phyloP scores from a whole-genome alignment of 2,329 filamentous ascomycete species.

The Stemphylium lycopersici region DNA sequence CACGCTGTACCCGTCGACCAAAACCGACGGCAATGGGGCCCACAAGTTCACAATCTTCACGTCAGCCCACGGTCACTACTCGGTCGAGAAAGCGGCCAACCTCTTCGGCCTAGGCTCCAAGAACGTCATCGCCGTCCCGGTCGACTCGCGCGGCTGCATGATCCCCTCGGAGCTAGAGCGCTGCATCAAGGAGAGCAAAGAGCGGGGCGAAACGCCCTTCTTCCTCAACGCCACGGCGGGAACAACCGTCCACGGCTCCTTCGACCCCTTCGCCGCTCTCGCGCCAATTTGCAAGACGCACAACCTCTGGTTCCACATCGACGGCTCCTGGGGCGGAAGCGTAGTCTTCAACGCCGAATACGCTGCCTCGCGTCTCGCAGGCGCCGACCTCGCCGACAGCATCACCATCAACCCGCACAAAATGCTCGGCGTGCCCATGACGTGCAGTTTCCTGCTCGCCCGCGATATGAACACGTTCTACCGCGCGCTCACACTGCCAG shows the following conservation, averaged over 20 bases:
- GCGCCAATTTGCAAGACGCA: slow-evolving; percentile 72
- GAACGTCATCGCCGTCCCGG: slow-evolving; percentile 74
- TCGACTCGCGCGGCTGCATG: slow-evolving; percentile 77
- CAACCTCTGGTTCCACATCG: slow-evolving; percentile 89
- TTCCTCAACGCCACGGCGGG: slow-evolving; percentile 96
- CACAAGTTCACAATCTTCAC: slow-evolving; percentile 83
- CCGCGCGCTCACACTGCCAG: slow-evolving; percentile 81
- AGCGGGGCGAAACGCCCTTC: slow-evolving; percentile 78
- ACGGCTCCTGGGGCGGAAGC: slow-evolving; percentile 88
- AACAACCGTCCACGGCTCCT: slow-evolving; percentile 90
- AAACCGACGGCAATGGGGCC: slow-evolving; percentile 69
- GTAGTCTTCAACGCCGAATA: slow-evolving; percentile 71
- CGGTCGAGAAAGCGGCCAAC: slow-evolving; percentile 91
- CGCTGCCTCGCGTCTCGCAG: slow-evolving; percentile 68
- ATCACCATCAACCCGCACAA: slow-evolving; percentile 95
- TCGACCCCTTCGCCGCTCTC: slow-evolving; percentile 77
- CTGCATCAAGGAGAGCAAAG: slow-evolving; percentile 66
- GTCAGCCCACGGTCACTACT: slow-evolving; percentile 89
- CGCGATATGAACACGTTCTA: slow-evolving; percentile 79
- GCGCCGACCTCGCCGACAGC: slow-evolving; percentile 76
- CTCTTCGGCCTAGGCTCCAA: slow-evolving; percentile 81
- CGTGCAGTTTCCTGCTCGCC: slow-evolving; percentile 86
- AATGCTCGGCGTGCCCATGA: slow-evolving; percentile 91
- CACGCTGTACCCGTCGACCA: slow-evolving; percentile 79
- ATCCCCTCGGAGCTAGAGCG: slow-evolving; percentile 67